These are phyloP conservation scores for Amoeboradix gromovi DNA, from an alignment of 371 early-diverging fungal species.

Conservation along the genomic window DNA sequence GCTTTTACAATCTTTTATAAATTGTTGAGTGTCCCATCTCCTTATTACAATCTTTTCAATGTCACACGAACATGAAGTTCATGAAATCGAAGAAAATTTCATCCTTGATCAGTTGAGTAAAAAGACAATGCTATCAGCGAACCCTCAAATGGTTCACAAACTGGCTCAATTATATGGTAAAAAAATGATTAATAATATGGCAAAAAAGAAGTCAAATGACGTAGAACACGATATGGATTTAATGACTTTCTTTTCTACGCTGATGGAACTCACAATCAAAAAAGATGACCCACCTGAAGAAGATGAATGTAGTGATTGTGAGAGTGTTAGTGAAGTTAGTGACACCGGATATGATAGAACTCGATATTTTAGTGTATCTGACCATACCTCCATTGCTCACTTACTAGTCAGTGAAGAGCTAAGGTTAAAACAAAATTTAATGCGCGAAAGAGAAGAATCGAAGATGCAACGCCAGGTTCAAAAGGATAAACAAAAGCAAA, in stretches of 20 bases:
- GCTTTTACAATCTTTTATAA: too few species aligned
- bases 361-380: neutral
- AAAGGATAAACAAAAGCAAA: neutral
- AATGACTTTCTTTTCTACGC: neutral
- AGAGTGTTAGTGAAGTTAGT: neutral
- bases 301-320: neutral
- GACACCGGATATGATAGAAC: neutral
- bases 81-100: neutral
- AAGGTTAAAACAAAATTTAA: neutral
- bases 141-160: neutral
- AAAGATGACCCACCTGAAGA: neutral
- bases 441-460: neutral
- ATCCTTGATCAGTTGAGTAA: neutral
- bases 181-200: neutral
- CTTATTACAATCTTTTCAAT: too few species aligned
- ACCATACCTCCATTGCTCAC: neutral
- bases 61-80: neutral
- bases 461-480: neutral
- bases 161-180: neutral
- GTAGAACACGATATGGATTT: neutral
- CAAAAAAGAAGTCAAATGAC: neutral
- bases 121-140: neutral
- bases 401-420: neutral
- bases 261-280: neutral
- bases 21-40: too few species aligned